Base-by-base conservation (phyloP, 495 filamentous ascomycete genomes). In the Antarctomyces pellizariae region DNA sequence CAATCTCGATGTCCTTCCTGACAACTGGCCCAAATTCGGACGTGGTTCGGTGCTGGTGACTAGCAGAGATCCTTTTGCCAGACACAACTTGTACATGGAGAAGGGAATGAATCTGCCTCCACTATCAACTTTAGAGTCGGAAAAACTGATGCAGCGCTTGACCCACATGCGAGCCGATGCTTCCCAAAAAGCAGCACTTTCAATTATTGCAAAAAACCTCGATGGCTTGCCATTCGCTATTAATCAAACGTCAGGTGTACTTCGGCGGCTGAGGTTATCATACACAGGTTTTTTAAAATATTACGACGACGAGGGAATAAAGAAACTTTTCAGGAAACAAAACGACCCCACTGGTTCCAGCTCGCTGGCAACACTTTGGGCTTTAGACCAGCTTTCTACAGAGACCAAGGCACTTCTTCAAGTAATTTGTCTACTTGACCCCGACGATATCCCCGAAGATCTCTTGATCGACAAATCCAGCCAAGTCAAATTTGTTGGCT, bases 191-290 rank as follows among this genome's bases (percentile, higher is more conserved):
- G 10, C 12, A 11, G 22, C 14, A 28, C 10, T 17, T 18, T n/a
- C 8, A 16, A n/a, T 7, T 9, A 22, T 47, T 5, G 16, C 37
- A 8, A 25, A 18, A 12, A 22, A 23, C 11, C 37, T 57, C n/a
- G 50, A 42, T 18, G 47, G 50, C 1, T 17, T 50, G 1, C 50
- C 50, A 11, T 36, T 57, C 10, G 53, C 50, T 13, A 44, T 57
- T 10, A 39, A 41, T 11, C 53, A 57, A 32, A 56, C 53, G 46
- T 46, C 48, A 3, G 47, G 39, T 22, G 33, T 54, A 3, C 48
- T 53, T 9, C 33, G 34, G 12, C 34, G 37, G n/a, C 36, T 42
- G 26, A 28, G 38, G 4, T 34, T 46, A 1, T 28, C 35, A 6
- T 37, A 47, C 12, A 16, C 30, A 9, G 35, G 47, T 2, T 54